Evolutionary conservation across 495 filamentous ascomycete genomes (phyloP), one percentile per base, ranked within the genome.

Genomic region (Aspergillus incahuasiensis): DNA sequence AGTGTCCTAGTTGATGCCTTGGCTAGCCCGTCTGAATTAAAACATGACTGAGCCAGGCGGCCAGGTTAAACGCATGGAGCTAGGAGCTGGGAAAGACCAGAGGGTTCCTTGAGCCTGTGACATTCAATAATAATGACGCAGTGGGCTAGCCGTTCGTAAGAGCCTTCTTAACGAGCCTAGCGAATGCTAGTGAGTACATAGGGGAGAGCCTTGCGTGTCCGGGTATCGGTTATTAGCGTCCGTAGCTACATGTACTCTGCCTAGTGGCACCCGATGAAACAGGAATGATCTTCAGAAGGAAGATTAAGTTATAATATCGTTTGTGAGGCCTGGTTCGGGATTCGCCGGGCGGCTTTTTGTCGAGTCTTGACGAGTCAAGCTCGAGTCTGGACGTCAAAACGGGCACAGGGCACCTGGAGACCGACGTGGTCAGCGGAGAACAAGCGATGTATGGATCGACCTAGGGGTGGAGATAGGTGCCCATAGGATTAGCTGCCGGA

Each of bases 371-470:
- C n/a, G 18, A 11, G 8, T 44, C 32, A 35, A 35, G 8, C 21
- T 11, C n/a, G 21, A 44, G 21, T 46, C 22, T 46, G 43, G 43
- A 28, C 21, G 43, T 20, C 16, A 22, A 13, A 22, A 22, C 42
- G 42, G 42, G 43, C 22, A 25, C 43, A 15, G 43, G 43, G 43
- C 43, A 46, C 24, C 30, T 46, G 43, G 43, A 46, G 43, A 46
- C n/a, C n/a, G n/a, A n/a, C 42, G n/a, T 18, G 38, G 38, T 44
- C 42, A 44, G 43, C 21, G 13, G 43, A 46, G 41, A 16, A 18
- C 21, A 5, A 15, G 22, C 13, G 21, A n/a, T 11, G 21, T 28
- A 46, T 30, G 43, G 43, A 46, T 46, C 21, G 43, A 25, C 43
- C 43, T 25, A 25, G 22, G 2, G 18, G 47, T 49, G 47, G 47